Evolutionary conservation across 768 basidiomycete species (phyloP).

Genomic region (Pulveroboletus sp.): DNA sequence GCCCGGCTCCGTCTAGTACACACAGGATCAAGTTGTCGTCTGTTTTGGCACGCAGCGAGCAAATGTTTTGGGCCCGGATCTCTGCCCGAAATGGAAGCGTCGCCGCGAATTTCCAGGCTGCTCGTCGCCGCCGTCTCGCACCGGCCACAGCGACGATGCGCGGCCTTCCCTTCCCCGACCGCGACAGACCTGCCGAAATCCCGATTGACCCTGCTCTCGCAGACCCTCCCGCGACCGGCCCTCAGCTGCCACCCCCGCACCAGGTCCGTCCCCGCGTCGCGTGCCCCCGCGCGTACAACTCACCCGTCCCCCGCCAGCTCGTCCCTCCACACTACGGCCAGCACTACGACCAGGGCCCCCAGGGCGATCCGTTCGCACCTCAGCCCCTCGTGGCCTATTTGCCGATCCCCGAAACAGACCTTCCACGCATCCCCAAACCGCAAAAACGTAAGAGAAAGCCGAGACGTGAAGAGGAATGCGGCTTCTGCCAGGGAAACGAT

Average conservation of each 20-base stretch:
- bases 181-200: conserved; percentile 58
- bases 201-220: conserved; percentile 79
- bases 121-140: conserved; percentile 11
- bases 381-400: conserved; percentile 51
- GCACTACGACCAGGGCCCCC: conserved; percentile 62
- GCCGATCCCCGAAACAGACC: conserved; percentile 43
- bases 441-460: conserved; percentile 44
- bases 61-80: conserved; percentile 6
- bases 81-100: conserved; percentile 9
- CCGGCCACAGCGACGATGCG: conserved; percentile 42
- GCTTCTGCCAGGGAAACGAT: conserved; percentile 72
- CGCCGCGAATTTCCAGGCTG: conserved; percentile 11
- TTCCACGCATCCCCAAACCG: conserved; percentile 40
- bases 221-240: no score
- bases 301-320: conserved; percentile 23
- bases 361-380: conserved; percentile 81
- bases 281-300: conserved; percentile 51
- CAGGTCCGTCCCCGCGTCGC: no score
- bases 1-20: conserved; percentile 29
- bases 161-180: conserved; percentile 56
- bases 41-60: conserved; percentile 18
- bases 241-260: no score
- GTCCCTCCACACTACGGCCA: conserved; percentile 9
- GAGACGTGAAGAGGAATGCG: conserved; percentile 63
- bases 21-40: conserved; percentile 31